Evolutionary conservation across 2,329 filamentous ascomycete species (phyloP).

Genomic region (Huntiella savannae): DNA sequence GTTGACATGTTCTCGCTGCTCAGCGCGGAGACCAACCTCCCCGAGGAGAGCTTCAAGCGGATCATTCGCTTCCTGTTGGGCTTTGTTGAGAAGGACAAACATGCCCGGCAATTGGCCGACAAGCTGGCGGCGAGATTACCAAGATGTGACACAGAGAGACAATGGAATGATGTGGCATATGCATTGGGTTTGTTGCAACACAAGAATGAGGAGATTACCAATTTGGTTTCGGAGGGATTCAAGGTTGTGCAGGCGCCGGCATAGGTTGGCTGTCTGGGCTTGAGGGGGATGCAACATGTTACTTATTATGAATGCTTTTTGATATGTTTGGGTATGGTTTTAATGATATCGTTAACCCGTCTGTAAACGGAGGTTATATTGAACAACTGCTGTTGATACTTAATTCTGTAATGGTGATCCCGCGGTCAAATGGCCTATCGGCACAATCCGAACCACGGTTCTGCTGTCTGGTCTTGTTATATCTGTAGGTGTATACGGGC

Average conservation of each 20-base stretch:
- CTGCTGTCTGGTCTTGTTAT: too few relatives aligned
- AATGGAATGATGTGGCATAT: slow-evolving; percentile 96
- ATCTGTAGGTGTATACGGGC: too few relatives aligned
- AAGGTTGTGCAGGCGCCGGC: slow-evolving; percentile 46
- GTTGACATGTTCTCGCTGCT: slow-evolving; percentile 96
- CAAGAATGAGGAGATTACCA: slow-evolving; percentile 77
- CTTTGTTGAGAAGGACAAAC: slow-evolving; percentile 99
- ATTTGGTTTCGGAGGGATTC: slow-evolving; percentile 57
- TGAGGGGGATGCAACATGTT: not conserved
- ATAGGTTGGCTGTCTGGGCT: slow-evolving; percentile 17
- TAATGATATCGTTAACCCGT: too few relatives aligned
- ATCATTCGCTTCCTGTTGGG: slow-evolving; percentile 86
- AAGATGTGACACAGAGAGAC: slow-evolving; percentile 76
- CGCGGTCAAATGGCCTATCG: too few relatives aligned
- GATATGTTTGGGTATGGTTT: too few relatives aligned
- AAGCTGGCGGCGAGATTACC: slow-evolving; percentile 76
- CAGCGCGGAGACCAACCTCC: slow-evolving; percentile 59
- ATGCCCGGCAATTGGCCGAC: slow-evolving; percentile 80
- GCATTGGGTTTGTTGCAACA: slow-evolving; percentile 77
- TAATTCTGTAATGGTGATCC: too few relatives aligned
- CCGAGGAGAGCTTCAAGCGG: slow-evolving; percentile 68
- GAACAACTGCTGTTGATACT: too few relatives aligned
- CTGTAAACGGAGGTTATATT: too few relatives aligned
- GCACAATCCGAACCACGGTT: too few relatives aligned
- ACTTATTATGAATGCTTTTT: too few relatives aligned